Evolutionary conservation across 179 eudicot species (phyloP), one percentile per base, ranked within the genome.

Genomic region (Sideroxylon spinosum): DNA sequence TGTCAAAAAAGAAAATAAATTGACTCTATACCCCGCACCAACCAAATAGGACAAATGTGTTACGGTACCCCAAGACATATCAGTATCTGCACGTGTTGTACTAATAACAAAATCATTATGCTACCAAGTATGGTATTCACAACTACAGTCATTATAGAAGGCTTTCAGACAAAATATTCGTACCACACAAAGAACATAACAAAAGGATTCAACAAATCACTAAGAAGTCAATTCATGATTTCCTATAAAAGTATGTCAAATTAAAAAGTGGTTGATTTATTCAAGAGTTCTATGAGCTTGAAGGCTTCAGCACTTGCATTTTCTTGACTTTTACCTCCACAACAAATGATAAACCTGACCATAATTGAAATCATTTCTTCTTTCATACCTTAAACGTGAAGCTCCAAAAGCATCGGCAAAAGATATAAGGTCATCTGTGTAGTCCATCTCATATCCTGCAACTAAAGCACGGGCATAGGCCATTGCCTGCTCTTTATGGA

Each of bases 321-420:
- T 52, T 52, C 56, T 52, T n/a, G 29, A 22, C 67, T 14, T 22
- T 22, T 62, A 22, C 20, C 71, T 37, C 71, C 4, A 5, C 0
- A 16, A 44, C 9, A 14, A n/a, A 13, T 17, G 52, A 16, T 19
- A 6, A 19, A 37, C 23, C 13, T 17, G 22, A 70, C 7, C 57
- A 17, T 0, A 52, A 55, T 14, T 25, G 55, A 20, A 29, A 2
- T 11, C n/a, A 29, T 28, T n/a, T n/a, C 32, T 12, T 9, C 25
- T 0, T 46, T 79, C 29, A 20, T 87, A 93, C 98, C 97, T 93
- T 81, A 92, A 83, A 72, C 98, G 98, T 46, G 89, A 76, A 79
- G 97, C 97, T 74, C 93, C 98, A 86, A 93, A 93, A 67, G 88
- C 88, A 85, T 93, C 95, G 63, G 93, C 80, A 78, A 93, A 93